These are phyloP conservation scores for Pterocarpus santalinus DNA, from an alignment of 306 rosid genomes.

Conservation along the genomic window DNA sequence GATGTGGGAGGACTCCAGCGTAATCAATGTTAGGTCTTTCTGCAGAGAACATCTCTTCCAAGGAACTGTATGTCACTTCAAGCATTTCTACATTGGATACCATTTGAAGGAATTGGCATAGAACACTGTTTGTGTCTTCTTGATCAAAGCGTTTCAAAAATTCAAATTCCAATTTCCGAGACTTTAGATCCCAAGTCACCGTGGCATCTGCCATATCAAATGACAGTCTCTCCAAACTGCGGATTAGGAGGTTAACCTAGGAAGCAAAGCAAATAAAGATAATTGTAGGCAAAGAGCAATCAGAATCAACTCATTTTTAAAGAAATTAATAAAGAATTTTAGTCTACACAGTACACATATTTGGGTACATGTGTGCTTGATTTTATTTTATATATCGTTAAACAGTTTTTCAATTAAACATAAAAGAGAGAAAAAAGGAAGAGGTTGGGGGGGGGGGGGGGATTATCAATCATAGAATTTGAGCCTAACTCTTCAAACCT, in stretches of 20 bases:
- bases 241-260: not conserved
- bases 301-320: not conserved
- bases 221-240: not conserved
- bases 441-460: too few species aligned
- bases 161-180: not conserved
- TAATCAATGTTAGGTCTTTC: not conserved
- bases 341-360: not conserved
- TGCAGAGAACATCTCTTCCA: conserved; percentile 29
- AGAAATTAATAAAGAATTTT: not conserved
- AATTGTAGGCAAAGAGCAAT: not conserved
- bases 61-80: not conserved
- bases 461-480: too few species aligned
- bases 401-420: too few species aligned
- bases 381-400: too few species aligned
- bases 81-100: conserved; percentile 17
- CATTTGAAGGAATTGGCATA: conserved; percentile 18
- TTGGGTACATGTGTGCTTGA: not conserved
- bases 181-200: conserved; percentile 1
- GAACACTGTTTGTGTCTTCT: not conserved
- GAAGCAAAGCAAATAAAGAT: conserved; percentile 9
- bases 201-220: not conserved
- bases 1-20: not conserved
- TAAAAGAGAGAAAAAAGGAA: too few species aligned
- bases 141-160: not conserved
- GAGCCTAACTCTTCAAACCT: not conserved